Evolutionary conservation across 1,284 basidiomycete species (phyloP).

Genomic region (Boletellus dicymbophilus): DNA sequence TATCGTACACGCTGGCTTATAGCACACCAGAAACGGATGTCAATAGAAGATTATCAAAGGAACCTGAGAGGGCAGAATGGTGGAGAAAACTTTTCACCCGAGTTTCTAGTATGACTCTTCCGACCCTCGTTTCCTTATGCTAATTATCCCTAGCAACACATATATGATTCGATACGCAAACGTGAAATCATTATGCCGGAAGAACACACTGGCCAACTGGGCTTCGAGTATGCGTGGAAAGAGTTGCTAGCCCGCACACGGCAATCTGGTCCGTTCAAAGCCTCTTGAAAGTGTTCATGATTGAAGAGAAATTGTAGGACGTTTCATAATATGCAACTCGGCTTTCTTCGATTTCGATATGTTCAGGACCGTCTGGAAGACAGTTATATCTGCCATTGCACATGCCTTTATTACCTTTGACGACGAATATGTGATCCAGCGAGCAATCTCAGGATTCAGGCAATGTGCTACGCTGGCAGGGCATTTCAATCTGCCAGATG

Average conservation of each 20-base stretch:
- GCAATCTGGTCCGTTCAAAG: constrained; percentile 62
- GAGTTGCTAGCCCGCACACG: constrained; percentile 86
- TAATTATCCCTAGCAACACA: constrained; percentile 58
- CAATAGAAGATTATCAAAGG: constrained; percentile 90
- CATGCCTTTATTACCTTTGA: constrained; percentile 95
- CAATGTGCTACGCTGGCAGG: constrained; percentile 95
- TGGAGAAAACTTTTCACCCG: constrained; percentile 79
- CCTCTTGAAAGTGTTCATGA: constrained; percentile 1
- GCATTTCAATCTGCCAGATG: constrained; percentile 88
- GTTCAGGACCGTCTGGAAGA: constrained; percentile 92
- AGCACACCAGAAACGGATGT: constrained; percentile 84
- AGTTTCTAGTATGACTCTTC: constrained; percentile 72
- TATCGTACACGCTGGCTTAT: constrained; percentile 11
- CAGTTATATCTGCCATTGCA: constrained; percentile 88
- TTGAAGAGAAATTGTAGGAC: constrained; percentile 46
- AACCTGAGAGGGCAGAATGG: constrained; percentile 96
- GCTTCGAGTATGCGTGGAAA: constrained; percentile 99
- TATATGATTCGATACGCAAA: constrained; percentile 95
- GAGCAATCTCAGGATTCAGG: constrained; percentile 92
- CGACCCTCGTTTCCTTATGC: constrained; percentile 3
- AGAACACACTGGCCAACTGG: constrained; percentile 95
- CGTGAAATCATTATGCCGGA: constrained; percentile 98
- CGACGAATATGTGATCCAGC: constrained; percentile 96
- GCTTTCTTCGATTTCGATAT: constrained; percentile 86
- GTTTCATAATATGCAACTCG: constrained; percentile 80